Evolutionary conservation across 106 monocot genomes (phyloP).

Genomic region (Vanilla planifolia): DNA sequence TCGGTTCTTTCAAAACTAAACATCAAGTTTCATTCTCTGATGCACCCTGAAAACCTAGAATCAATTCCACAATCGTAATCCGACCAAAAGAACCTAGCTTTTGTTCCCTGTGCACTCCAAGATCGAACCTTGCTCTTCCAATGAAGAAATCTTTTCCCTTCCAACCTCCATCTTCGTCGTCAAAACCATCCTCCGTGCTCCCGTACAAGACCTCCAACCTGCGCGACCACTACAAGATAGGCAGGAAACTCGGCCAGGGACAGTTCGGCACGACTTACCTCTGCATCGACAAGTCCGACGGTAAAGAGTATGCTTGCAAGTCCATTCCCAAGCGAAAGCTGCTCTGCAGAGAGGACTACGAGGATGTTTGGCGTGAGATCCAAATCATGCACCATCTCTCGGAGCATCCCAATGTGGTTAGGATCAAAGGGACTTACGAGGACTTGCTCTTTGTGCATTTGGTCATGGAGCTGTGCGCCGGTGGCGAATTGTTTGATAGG

Average conservation of each 20-base stretch:
- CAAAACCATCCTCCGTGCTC: conserved; percentile 40
- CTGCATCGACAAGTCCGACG: conserved; percentile 50
- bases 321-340: conserved; percentile 86
- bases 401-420: conserved; percentile 73
- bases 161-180: conserved; percentile 13
- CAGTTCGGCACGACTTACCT: conserved; percentile 74
- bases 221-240: conserved; percentile 58
- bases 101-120: neutral
- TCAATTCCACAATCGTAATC: neutral
- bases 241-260: conserved; percentile 77
- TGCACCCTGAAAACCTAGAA: neutral
- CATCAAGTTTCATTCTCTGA: neutral
- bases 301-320: conserved; percentile 71
- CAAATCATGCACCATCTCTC: conserved; percentile 70
- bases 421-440: conserved; percentile 71
- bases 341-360: conserved; percentile 58
- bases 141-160: conserved; percentile 17
- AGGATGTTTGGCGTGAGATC: conserved; percentile 54
- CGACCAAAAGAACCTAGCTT: neutral
- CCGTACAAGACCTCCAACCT: conserved; percentile 70
- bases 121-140: neutral
- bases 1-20: neutral
- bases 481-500: conserved; percentile 56
- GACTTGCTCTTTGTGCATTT: conserved; percentile 54
- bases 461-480: conserved; percentile 59